Conservation (phyloP, 176 grass and related monocot genomes). For the Oryza officinalis region DNA sequence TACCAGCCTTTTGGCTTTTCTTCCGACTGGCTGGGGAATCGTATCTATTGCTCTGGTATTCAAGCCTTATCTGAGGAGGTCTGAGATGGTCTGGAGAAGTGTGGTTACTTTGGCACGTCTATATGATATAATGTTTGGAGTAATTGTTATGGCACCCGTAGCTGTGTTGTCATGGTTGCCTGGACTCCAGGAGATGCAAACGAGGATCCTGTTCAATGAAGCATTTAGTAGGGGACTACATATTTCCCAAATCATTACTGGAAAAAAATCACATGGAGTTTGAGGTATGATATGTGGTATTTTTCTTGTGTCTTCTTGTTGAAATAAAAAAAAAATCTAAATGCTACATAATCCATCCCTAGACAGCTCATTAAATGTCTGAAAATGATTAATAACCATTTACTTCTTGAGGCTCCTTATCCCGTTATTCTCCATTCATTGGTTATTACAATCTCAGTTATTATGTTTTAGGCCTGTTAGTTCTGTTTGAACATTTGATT, state of each 20-base stretch:
- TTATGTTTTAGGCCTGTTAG: neutral
- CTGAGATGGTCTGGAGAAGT: conserved; percentile 75
- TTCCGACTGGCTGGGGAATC: conserved; percentile 96
- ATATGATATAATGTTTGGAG: conserved; percentile 90
- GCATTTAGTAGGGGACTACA: conserved; percentile 93
- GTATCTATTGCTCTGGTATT: conserved; percentile 88
- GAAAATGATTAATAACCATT: conserved; percentile 2
- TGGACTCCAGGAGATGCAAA: conserved; percentile 96
- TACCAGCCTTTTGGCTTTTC: conserved; percentile 80
- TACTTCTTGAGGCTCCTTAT: neutral
- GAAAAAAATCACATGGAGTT: conserved; percentile 62
- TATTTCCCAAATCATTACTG: conserved; percentile 86
- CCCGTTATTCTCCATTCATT: neutral
- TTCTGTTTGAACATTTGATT: neutral
- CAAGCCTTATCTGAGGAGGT: conserved; percentile 68
- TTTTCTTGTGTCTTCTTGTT: conserved; percentile 19
- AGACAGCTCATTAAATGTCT: neutral
- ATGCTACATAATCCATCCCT: neutral
- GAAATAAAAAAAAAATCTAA: neutral
- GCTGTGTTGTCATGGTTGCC: conserved; percentile 93
- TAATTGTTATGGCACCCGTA: conserved; percentile 82
- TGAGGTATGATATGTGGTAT: conserved; percentile 58
- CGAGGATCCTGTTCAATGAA: conserved; percentile 96
- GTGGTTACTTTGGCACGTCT: conserved; percentile 74
- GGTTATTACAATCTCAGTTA: neutral